Conservation (phyloP, 331 rosid species). For the Erythrophleum ivorense region DNA sequence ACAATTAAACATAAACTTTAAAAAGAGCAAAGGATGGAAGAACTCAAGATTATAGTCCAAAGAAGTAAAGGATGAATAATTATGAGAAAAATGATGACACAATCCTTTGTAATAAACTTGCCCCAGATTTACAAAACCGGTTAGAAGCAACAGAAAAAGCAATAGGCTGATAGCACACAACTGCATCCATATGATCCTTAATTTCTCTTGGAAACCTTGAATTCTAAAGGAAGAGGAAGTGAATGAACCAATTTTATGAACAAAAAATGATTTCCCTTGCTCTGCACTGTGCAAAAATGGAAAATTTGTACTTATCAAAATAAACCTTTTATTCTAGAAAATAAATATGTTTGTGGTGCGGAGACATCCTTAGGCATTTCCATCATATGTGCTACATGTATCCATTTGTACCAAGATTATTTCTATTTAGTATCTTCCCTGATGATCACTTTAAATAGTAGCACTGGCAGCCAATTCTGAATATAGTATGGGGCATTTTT, state of each 20-base stretch:
- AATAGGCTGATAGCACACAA: not conserved
- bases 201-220: not conserved
- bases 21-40: not conserved
- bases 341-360: not conserved
- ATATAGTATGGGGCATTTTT: not conserved
- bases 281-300: not conserved
- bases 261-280: not conserved
- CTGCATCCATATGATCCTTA: not conserved
- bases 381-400: not conserved
- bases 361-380: not conserved
- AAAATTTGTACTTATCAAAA: not conserved
- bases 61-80: not conserved
- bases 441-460: not conserved
- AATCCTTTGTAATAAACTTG: not conserved
- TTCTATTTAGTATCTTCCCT: not conserved
- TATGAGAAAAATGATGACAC: not conserved
- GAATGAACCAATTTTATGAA: not conserved
- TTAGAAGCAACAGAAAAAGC: not conserved
- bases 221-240: not conserved
- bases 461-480: not conserved
- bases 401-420: not conserved
- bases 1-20: not conserved
- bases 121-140: not conserved
- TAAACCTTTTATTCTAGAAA: not conserved
- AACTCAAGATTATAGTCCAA: not conserved